Percentiles rank a stretch among this genome's conserved stretches.
These are phyloP conservation scores for Talaromyces proteolyticus DNA, from an alignment of 495 filamentous ascomycete species.

Conservation along the genomic window DNA sequence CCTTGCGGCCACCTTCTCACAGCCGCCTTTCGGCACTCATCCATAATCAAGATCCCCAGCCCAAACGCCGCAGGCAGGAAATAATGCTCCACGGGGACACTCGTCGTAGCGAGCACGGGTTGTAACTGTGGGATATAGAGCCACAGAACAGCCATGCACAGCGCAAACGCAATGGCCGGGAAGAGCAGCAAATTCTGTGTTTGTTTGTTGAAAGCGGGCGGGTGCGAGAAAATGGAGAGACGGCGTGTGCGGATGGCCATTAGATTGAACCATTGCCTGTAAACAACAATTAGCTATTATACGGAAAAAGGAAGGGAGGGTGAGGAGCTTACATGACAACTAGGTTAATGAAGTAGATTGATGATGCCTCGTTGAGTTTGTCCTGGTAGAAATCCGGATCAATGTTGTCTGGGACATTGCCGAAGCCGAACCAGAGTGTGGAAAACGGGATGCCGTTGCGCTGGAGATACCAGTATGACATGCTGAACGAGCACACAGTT, in stretches of 20 bases:
- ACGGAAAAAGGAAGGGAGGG: slow-evolving; percentile 8
- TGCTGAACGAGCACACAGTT: slow-evolving; percentile 38
- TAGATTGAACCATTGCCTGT: slow-evolving; percentile 47
- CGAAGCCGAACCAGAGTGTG: slow-evolving; percentile 41
- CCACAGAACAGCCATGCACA: slow-evolving; percentile 46
- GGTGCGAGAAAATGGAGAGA: slow-evolving; percentile 43
- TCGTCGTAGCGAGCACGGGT: slow-evolving; percentile 37
- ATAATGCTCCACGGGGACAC: slow-evolving; percentile 45
- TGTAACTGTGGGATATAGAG: slow-evolving; percentile 45
- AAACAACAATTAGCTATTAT: slow-evolving; percentile 23
- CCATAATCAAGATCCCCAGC: slow-evolving; percentile 41
- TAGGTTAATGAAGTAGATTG: slow-evolving; percentile 69
- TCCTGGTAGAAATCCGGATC: slow-evolving; percentile 34
- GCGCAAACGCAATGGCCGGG: slow-evolving; percentile 30
- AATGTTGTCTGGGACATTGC: slow-evolving; percentile 39
- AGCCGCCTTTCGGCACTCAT: slow-evolving; percentile 42
- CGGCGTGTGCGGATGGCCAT: slow-evolving; percentile 43
- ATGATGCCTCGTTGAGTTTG: slow-evolving; percentile 46
- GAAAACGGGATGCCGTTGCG: slow-evolving; percentile 34
- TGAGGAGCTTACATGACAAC: slow-evolving; percentile 52
- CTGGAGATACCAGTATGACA: slow-evolving; percentile 49
- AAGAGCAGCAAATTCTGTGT: slow-evolving; percentile 46
- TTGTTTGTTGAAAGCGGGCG: slow-evolving; percentile 36
- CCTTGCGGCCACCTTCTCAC: slow-evolving; percentile 39
- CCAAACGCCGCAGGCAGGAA: slow-evolving; percentile 43